phyloP scores from a whole-genome alignment of 768 basidiomycete genomes.

The Russula sp. region DNA sequence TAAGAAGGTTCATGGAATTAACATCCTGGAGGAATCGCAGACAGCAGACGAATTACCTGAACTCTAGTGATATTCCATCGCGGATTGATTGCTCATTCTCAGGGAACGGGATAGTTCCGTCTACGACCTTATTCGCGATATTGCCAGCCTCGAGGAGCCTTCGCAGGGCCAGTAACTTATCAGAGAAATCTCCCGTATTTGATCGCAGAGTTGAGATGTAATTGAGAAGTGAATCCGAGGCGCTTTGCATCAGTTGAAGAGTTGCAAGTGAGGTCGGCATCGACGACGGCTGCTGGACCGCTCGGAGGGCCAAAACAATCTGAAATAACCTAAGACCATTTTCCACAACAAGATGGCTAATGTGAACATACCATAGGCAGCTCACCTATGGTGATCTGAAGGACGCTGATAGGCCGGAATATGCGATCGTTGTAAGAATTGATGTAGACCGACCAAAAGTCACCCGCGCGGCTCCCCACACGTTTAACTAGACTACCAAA shows the following conservation, averaged over 20 bases:
- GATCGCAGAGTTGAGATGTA: conserved; percentile 41
- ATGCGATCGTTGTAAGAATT: background rate
- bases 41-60: conserved; percentile 36
- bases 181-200: conserved; percentile 46
- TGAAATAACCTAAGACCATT: background rate
- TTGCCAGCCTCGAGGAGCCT: conserved; percentile 55
- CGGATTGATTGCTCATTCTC: conserved; percentile 13
- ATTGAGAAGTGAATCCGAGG: conserved; percentile 43
- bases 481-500: conserved; percentile 13
- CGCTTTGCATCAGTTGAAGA: conserved; percentile 48
- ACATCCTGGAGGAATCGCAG: conserved; percentile 17
- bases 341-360: background rate
- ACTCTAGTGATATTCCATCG: conserved; percentile 46
- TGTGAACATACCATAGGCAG: conserved; percentile 15
- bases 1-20: conserved; percentile 25
- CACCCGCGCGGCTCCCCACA: conserved; percentile 12
- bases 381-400: conserved; percentile 3
- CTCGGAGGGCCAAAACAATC: conserved; percentile 22
- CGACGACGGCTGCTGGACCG: conserved; percentile 20
- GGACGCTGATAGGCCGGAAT: background rate
- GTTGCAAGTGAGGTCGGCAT: conserved; percentile 18
- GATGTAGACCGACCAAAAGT: conserved; percentile 7
- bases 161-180: conserved; percentile 45
- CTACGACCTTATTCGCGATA: conserved; percentile 51
- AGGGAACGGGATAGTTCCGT: conserved; percentile 40